phyloP scores from a whole-genome alignment of 352 stramenopile species.

The Elongisporangium senticosum region DNA sequence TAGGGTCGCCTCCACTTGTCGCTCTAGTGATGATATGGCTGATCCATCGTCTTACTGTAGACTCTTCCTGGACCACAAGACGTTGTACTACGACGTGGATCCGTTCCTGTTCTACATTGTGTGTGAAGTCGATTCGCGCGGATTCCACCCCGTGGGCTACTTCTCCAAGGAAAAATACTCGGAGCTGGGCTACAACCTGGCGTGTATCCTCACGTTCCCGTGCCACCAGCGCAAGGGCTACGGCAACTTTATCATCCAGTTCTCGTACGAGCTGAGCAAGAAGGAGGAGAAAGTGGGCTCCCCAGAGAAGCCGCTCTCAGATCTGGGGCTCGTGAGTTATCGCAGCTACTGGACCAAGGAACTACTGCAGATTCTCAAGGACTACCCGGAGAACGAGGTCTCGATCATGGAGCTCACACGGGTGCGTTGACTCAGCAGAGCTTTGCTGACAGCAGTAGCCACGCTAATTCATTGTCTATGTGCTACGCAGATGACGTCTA shows the following conservation, averaged over 20 bases:
- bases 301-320: constrained; percentile 98
- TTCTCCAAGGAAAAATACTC: constrained; percentile 99
- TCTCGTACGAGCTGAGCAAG: constrained; percentile 99
- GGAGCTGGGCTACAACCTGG: constrained; percentile 98
- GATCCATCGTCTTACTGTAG: constrained; percentile 12
- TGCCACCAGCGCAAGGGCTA: constrained; percentile 98
- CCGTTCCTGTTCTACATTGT: constrained; percentile 99
- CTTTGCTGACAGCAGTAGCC: background rate
- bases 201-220: constrained; percentile 99
- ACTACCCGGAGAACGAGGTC: constrained; percentile 74
- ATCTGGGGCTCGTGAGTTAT: constrained; percentile 98
- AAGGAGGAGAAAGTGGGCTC: constrained; percentile 96
- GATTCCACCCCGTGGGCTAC: constrained; percentile 96
- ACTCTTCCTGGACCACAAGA: constrained; percentile 99
- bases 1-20: constrained; percentile 17
- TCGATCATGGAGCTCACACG: constrained; percentile 96
- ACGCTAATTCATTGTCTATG: constrained; percentile 1
- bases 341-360: constrained; percentile 98
- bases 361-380: constrained; percentile 88
- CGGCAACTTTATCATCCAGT: constrained; percentile 99
- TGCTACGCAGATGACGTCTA: constrained; percentile 53
- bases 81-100: constrained; percentile 99
- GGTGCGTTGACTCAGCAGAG: constrained; percentile 39
- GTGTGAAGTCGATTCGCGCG: constrained; percentile 89
- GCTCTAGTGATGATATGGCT: background rate